These are phyloP conservation scores for Coemansia sp. DNA, from an alignment of 192 early-diverging fungal species.

Conservation along the genomic window DNA sequence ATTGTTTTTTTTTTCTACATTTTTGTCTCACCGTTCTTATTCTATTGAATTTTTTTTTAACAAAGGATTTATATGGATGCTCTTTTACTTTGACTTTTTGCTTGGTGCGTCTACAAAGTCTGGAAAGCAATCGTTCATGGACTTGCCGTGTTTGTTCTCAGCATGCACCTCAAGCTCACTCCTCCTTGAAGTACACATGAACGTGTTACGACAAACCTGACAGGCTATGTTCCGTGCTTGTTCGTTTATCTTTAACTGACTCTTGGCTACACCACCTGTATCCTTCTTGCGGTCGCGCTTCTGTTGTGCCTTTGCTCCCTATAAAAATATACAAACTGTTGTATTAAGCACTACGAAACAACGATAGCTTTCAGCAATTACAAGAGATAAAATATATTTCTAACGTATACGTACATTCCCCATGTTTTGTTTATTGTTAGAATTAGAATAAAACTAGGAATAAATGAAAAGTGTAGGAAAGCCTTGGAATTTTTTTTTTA, in stretches of 20 bases:
- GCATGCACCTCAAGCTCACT: constrained; percentile 72
- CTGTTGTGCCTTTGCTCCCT: constrained; percentile 33
- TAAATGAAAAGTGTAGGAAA: too few relatives aligned
- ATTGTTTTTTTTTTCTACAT: too few relatives aligned
- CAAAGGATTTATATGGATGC: too few relatives aligned
- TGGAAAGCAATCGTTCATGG: constrained; percentile 77
- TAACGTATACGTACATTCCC: too few relatives aligned
- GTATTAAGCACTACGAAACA: background rate
- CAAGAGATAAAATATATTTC: background rate
- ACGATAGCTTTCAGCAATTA: background rate
- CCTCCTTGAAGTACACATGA: constrained; percentile 74
- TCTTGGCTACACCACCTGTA: constrained; percentile 45
- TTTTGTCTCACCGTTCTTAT: too few relatives aligned
- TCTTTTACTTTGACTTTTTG: background rate
- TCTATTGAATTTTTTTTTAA: too few relatives aligned
- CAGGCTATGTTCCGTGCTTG: constrained; percentile 79
- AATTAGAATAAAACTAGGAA: too few relatives aligned
- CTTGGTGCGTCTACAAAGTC: constrained; percentile 13
- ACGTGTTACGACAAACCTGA: constrained; percentile 73
- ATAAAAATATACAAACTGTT: background rate
- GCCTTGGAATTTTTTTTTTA: too few relatives aligned
- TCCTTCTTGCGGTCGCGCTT: constrained; percentile 68
- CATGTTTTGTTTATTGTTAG: too few relatives aligned
- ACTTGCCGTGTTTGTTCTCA: constrained; percentile 73
- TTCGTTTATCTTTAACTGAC: constrained; percentile 77